Base-by-base conservation (phyloP, 768 basidiomycete species). In the Grammothele lineata region DNA sequence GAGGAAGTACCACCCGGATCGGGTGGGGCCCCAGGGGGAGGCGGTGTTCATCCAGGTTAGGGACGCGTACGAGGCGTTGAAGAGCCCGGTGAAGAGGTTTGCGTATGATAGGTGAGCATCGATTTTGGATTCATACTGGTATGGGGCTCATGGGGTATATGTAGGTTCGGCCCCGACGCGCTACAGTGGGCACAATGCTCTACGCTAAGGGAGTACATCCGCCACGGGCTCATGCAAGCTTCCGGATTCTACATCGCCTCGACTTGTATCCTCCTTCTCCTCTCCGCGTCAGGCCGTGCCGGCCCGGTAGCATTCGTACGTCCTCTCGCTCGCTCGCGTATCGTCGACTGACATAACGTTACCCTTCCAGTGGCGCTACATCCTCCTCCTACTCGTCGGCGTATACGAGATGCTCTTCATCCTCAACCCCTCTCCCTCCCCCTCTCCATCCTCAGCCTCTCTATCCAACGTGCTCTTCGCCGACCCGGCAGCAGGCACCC, bases 131-230 rank as follows among this genome's bases (percentile, higher is more conserved):
- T 7, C 7, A 30, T 7, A 14, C 7, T 7, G 14, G 27, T 14
- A 14, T 30, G 17, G 25, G 45, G 32, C 40, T 30, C 35, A 47
- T 37, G 50, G 6, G 35, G 12, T n/a, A 27, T 4, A 8, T 42
- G n/a, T 21, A 90, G 88, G 51, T 93, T 92, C 58, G 91, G 91
- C 0, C 82, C 87, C 10, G 80, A 80, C 25, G 85, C 83, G 4
- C 53, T 87, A 21, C 59, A 47, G 2, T 93, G 89, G 87, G 73
- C 69, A 17, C 70, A 81, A 18, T 86, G 84, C 48, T 72, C 68
- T n/a, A 88, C 86, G 0, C 68, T 74, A 35, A 72, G 77, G 33
- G 89, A 92, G 48, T 92, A 81, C 53, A 66, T 92, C 41, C 70
- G 70, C 24, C 75, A 74, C 11, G 90, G 90, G 5, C 69, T 90